Evolutionary conservation across 2,329 filamentous ascomycete species (phyloP).

Genomic region (Colletotrichum sp.): DNA sequence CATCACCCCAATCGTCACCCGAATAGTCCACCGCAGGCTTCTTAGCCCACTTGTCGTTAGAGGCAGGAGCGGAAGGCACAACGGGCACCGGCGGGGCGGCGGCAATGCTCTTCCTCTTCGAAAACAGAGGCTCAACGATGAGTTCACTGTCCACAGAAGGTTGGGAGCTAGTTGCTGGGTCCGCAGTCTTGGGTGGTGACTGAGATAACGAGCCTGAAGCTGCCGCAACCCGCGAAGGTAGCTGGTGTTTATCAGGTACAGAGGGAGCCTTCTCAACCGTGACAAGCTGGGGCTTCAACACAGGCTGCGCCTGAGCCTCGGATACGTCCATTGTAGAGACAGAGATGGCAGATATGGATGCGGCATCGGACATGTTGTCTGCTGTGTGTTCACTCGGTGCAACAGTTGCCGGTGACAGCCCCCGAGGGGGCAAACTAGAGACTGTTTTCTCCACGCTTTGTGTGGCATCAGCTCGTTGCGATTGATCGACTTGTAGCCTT

Average conservation of each 20-base stretch:
- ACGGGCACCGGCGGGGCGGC: not conserved
- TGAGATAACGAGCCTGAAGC: not conserved
- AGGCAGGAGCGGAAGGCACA: not conserved
- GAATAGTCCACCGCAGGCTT: slow-evolving; percentile 31
- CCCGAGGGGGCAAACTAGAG: not conserved
- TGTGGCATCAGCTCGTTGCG: not conserved
- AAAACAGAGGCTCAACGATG: slow-evolving; percentile 12
- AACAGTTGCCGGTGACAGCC: not conserved
- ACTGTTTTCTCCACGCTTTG: not conserved
- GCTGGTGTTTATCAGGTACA: not conserved
- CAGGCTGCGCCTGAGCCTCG: slow-evolving; percentile 25
- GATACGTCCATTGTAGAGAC: slow-evolving; percentile 27
- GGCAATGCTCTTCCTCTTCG: not conserved
- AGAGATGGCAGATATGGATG: slow-evolving; percentile 25
- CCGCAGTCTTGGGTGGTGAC: not conserved
- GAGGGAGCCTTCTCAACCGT: not conserved
- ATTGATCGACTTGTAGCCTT: not conserved
- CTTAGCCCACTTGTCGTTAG: slow-evolving; percentile 26
- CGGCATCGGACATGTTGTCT: slow-evolving; percentile 19
- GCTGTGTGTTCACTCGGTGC: not conserved
- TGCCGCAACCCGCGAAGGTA: not conserved
- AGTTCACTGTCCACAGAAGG: not conserved
- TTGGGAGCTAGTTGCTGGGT: not conserved
- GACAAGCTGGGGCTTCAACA: slow-evolving; percentile 25
- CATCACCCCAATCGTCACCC: slow-evolving; percentile 31